Evolutionary conservation across 805 yeast genomes (phyloP).

Genomic region (Kockiozyma suomiensis): DNA sequence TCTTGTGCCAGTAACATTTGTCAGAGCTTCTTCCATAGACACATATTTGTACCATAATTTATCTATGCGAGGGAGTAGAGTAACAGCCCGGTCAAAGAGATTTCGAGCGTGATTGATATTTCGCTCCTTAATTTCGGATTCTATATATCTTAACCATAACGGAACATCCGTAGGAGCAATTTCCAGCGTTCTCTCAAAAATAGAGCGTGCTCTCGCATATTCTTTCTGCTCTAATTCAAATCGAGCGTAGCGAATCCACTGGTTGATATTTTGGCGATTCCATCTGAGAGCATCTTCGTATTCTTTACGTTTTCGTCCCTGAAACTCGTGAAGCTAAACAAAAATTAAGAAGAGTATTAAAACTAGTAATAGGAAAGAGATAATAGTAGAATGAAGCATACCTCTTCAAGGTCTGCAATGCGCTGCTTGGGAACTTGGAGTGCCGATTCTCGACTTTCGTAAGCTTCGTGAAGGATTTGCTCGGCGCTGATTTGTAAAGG

Average conservation of each 20-base stretch:
- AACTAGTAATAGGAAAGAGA: too few species aligned
- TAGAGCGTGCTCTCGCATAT: slow-evolving; percentile 74
- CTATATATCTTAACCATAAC: slow-evolving; percentile 82
- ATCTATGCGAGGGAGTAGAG: slow-evolving; percentile 72
- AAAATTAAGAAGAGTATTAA: not conserved
- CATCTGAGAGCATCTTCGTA: slow-evolving; percentile 86
- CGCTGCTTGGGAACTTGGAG: slow-evolving; percentile 48
- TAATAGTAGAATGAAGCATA: not conserved
- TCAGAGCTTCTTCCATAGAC: slow-evolving; percentile 77
- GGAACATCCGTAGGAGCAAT: slow-evolving; percentile 77
- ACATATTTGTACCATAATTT: slow-evolving; percentile 86
- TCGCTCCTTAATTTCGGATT: slow-evolving; percentile 68
- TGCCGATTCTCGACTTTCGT: slow-evolving; percentile 50
- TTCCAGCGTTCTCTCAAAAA: slow-evolving; percentile 83
- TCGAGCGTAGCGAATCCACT: slow-evolving; percentile 90
- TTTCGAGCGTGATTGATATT: slow-evolving; percentile 89
- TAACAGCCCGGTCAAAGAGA: slow-evolving; percentile 74
- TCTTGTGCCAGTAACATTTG: slow-evolving; percentile 63
- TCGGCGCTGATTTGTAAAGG: slow-evolving; percentile 65
- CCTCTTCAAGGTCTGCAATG: slow-evolving; percentile 75
- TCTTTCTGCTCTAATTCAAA: slow-evolving; percentile 86
- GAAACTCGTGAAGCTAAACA: slow-evolving; percentile 59
- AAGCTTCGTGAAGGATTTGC: slow-evolving; percentile 64
- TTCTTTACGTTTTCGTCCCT: slow-evolving; percentile 74
- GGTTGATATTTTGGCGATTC: slow-evolving; percentile 77